Base-by-base conservation (phyloP, 2,329 filamentous ascomycete species). In the Microcera coccophila region DNA sequence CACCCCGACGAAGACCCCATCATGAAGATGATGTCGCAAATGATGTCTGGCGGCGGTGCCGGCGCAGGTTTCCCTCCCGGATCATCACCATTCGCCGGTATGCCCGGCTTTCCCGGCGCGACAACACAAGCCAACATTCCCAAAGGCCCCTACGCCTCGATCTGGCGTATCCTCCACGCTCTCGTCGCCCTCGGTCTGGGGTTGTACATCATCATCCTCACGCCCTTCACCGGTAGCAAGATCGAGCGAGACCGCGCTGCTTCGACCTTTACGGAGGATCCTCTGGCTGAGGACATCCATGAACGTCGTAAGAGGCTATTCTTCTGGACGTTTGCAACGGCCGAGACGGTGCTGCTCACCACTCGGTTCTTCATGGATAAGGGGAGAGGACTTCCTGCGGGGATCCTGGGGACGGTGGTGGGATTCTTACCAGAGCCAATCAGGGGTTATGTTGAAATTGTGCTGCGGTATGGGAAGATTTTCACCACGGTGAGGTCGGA, bases 251-350 rank as follows among this genome's bases (percentile, higher is more conserved):
- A 79, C 41, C 64, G 70, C 9, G 58, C 57, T 16, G 53, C 59
- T 35, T 46, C 63, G 22, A 53, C 58, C 12, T 55, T 57, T 32
- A 53, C 50, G 8, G 52, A 48, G 5, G 55, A 55, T 29, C 51
- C 53, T 11, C 46, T 56, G n/a, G 50, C 52, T 12, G 60, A 61
- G 38, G 58, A 58, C 11, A 61, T 62, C 31, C 46, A 60, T 17
- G 62, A 65, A 44, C 61, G 54, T 37, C 62, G 58, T 33, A 64
- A 60, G 50, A 56, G 48, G 36, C 39, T 66, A 17, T 84, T 90
- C 65, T 90, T 91, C 65, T 88, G 82, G 71, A 75, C 86, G n/a
- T 93, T 91, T 61, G 83, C 85, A 5, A 88, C 86, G 1, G 82
- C 80, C 22, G 86, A 93, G 68, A 74, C 87, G 10, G 62, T 87